A percentile compares a stretch with the other conserved stretches of the same genome.
phyloP scores from a whole-genome alignment of 1,284 basidiomycete genomes.

The Cutaneotrichosporon mucoides region DNA sequence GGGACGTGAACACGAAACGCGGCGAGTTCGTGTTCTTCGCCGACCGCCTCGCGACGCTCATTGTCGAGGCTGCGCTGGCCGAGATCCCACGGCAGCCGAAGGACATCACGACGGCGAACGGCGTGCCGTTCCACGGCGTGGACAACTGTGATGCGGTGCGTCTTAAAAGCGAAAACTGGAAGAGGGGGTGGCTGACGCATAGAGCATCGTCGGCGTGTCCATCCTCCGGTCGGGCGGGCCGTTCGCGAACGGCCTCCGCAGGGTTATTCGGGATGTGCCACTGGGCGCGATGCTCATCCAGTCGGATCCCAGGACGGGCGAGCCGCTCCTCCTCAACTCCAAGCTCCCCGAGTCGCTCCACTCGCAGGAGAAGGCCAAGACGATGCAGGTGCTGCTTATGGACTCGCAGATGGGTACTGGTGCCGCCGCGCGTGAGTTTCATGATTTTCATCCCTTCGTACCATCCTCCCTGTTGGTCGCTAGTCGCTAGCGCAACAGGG shows the following conservation, averaged over 20 bases:
- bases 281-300: constrained; percentile 89
- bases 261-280: constrained; percentile 81
- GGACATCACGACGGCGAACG: constrained; percentile 65
- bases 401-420: constrained; percentile 95
- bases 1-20: constrained; percentile 63
- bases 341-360: constrained; percentile 72
- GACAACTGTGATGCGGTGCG: constrained; percentile 49
- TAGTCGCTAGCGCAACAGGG: too few relatives aligned
- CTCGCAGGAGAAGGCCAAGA: constrained; percentile 59
- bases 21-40: constrained; percentile 66
- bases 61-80: constrained; percentile 80
- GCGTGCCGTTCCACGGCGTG: constrained; percentile 59
- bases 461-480: too few relatives aligned
- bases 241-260: constrained; percentile 78
- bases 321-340: constrained; percentile 79
- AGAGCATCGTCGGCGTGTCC: constrained; percentile 43
- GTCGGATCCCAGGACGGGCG: constrained; percentile 75
- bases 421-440: constrained; percentile 64
- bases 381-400: constrained; percentile 79
- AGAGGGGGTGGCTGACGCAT: neutral
- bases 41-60: constrained; percentile 76
- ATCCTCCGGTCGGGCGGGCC: constrained; percentile 63
- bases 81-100: constrained; percentile 68
- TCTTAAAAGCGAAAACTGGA: too few relatives aligned
- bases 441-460: too few relatives aligned